phyloP scores from a whole-genome alignment of 2,329 filamentous ascomycete species.

The Xylariaceae sp. region DNA sequence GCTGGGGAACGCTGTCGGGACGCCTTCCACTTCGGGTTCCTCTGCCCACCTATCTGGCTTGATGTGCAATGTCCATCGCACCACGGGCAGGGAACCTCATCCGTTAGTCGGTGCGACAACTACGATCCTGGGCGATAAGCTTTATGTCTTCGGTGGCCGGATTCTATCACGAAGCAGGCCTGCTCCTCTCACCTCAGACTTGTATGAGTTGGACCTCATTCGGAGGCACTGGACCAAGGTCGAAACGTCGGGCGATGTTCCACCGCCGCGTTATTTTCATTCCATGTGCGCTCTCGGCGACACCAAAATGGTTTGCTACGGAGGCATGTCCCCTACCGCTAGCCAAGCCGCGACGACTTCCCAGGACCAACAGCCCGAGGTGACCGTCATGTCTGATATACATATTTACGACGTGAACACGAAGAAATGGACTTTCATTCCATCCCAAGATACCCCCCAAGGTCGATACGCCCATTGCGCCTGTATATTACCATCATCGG shows the following conservation, averaged over 20 bases:
- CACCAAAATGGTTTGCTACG: constrained; percentile 95
- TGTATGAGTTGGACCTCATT: constrained; percentile 92
- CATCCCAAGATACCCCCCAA: constrained; percentile 77
- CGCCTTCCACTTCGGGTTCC: constrained; percentile 42
- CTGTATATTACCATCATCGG: constrained; percentile 82
- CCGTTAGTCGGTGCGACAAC: constrained; percentile 93
- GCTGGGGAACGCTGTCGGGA: constrained; percentile 37
- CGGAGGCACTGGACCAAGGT: constrained; percentile 90
- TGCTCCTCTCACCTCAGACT: constrained; percentile 74
- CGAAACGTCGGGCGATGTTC: constrained; percentile 77
- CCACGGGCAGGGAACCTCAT: constrained; percentile 86
- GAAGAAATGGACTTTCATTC: constrained; percentile 79
- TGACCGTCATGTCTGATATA: constrained; percentile 96
- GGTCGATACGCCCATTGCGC: constrained; percentile 96
- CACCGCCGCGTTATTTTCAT: constrained; percentile 92
- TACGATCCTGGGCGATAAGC: constrained; percentile 88
- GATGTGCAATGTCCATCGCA: constrained; percentile 73
- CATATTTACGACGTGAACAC: constrained; percentile 88
- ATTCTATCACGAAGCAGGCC: constrained; percentile 80
- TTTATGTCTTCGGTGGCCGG: constrained; percentile 94
- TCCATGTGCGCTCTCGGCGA: constrained; percentile 92
- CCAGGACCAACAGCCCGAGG: constrained; percentile 72
- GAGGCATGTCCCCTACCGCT: constrained; percentile 86
- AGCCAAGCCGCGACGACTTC: constrained; percentile 42
- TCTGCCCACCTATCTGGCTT: constrained; percentile 60